Evolutionary conservation across 352 stramenopile species (phyloP), one percentile per base, ranked within the genome.

Genomic region (Pilasporangium apinafurcum): DNA sequence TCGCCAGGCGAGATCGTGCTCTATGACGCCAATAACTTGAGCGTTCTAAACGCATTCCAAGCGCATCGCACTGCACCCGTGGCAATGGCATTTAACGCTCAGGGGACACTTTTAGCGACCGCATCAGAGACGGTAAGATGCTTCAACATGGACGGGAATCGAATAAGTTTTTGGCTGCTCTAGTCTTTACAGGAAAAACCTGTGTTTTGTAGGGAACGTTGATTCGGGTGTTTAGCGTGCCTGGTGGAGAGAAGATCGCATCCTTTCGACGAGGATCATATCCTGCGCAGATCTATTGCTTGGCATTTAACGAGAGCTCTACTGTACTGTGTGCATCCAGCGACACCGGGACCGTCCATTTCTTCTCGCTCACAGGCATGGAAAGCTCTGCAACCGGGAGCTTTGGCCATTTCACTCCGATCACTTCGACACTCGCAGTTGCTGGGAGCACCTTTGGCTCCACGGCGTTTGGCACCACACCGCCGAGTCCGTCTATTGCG

Each of bases 231-330:
- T 99, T 98, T 68, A 79, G 96, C 40, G 96, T 98, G 6, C 77
- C 87, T 36, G 94, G 75, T 1, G 93, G 94, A 8, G 83, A 81
- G 49, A 86, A 95, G 48, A 64, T 92, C 26, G 82, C 85, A 24
- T 95, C 98, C 37, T 97, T 99, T 47, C 85, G 96, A 26, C 69
- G 96, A 16, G 96, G 96, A 1, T 97, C 97, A 14, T 97, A 99
- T 59, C 68, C 92, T 5, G 94, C 96, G 8, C 83, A 87, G 37
- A 96, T 99, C 45, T 98, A 96, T 50, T 98, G 90, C 52, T 62
- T 99, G 17, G 74, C 87, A 5, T 99, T 98, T 62, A 98, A 97
- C 59, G 79, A 94, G 48, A 83, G 76, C 52, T 92, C 84, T 42
- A 94, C 79, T 17, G 96, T 97, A 53, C 47, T 99, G 9, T 97